Conservation (phyloP, 73 alveolate genomes). For the Paramecium caudatum region DNA sequence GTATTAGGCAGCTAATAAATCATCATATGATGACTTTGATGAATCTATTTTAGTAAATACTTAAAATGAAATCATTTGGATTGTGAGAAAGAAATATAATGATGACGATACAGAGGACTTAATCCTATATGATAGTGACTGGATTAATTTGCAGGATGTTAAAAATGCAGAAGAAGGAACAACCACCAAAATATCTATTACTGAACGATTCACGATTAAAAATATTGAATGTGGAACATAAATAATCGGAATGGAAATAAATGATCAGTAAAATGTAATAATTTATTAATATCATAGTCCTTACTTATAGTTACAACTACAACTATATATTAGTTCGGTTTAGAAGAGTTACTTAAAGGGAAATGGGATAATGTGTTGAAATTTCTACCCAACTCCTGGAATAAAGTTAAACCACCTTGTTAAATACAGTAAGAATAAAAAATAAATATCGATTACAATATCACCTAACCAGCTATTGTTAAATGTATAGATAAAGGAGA, state of each 20-base stretch:
- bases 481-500: not conserved
- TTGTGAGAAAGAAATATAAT: not conserved
- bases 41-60: not conserved
- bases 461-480: not conserved
- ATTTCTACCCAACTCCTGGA: not conserved
- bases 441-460: not conserved
- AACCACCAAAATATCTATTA: not conserved
- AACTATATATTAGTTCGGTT: not conserved
- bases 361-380: not conserved
- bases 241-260: conserved; percentile 5
- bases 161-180: not conserved
- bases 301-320: not conserved
- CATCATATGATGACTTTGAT: not conserved
- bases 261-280: not conserved
- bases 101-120: not conserved
- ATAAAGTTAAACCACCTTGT: not conserved
- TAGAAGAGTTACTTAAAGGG: not conserved
- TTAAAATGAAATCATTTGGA: not conserved
- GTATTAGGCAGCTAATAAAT: not conserved
- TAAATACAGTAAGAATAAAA: not conserved
- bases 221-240: not conserved
- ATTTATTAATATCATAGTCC: not conserved
- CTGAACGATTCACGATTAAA: not conserved
- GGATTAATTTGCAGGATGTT: conserved; percentile 20
- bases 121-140: not conserved